Base-by-base conservation (phyloP, 148 eudicot genomes). In the Fagopyrum esculentum region DNA sequence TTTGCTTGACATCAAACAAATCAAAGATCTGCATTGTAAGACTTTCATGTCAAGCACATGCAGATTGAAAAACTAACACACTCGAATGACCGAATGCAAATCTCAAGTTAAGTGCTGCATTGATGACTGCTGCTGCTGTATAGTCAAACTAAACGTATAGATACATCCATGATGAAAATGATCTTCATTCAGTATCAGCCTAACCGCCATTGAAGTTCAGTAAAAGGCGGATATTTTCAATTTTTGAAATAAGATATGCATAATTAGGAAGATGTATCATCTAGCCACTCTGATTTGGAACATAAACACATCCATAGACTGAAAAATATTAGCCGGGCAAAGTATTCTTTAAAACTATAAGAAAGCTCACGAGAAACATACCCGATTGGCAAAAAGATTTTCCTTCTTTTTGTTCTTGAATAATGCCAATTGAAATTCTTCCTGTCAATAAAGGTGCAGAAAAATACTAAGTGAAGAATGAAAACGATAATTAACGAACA, bases 301-400 rank as follows among this genome's bases (percentile, higher is more conserved):
- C 30, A 17, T 19, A 15, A 15, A 4, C 17, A 9, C 43, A 5
- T 29, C 68, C 44, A 61, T 61, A 40, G 43, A 9, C 68, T 26
- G 44, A 13, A 66, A 45, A 6, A 63, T 63, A 30, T 11, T n/a
- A n/a, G n/a, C n/a, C n/a, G n/a, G n/a, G n/a, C n/a, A n/a, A n/a
- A n/a, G n/a, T n/a, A n/a, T n/a, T n/a, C n/a, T n/a, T n/a, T 3
- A 30, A 30, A 15, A 0, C 15, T 40, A 6, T 66, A 11, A 66
- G 19, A 66, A 3, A 40, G 46, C 11, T 66, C 17, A 66, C 15
- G 46, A 66, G 46, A 66, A 66, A 13, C 71, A 35, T 87, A 94
- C 98, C 90, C 97, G 84, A 73, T 92, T 90, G 52, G 98, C 97
- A 76, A 95, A 95, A 71, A 95, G 87, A 82, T 92, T 95, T 69